A percentile compares a stretch with the other conserved stretches of the same genome.
Conservation (phyloP, 306 rosid species). For the Prunus armeniaca region DNA sequence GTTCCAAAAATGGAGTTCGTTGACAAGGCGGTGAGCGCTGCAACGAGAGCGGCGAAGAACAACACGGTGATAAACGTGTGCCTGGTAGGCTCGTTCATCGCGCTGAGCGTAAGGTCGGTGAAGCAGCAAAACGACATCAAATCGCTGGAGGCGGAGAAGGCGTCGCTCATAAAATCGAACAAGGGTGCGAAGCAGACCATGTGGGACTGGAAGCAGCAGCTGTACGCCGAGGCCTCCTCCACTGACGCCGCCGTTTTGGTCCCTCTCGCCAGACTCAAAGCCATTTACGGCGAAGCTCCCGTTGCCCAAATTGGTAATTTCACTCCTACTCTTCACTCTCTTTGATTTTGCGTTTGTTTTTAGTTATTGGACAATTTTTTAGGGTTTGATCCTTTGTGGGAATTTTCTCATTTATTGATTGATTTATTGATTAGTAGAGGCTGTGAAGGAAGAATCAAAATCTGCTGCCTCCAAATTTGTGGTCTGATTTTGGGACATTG, state of each 20-base stretch:
- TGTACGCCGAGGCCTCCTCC: slow-evolving; percentile 54
- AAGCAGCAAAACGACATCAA: slow-evolving; percentile 60
- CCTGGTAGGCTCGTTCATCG: slow-evolving; percentile 48
- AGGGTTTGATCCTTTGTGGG: not conserved
- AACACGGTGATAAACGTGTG: slow-evolving; percentile 51
- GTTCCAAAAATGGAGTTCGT: slow-evolving; percentile 49
- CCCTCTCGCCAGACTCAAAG: slow-evolving; percentile 60
- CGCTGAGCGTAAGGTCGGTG: slow-evolving; percentile 45
- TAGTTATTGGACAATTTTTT: not conserved
- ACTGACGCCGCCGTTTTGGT: slow-evolving; percentile 39
- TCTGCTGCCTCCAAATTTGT: not conserved
- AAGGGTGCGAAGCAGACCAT: slow-evolving; percentile 60
- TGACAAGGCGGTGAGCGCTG: slow-evolving; percentile 38
- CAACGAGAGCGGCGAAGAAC: slow-evolving; percentile 47
- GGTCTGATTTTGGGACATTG: not conserved
- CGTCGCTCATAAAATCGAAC: slow-evolving; percentile 53
- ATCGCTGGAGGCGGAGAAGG: slow-evolving; percentile 70
- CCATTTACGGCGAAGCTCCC: slow-evolving; percentile 65
- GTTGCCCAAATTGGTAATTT: slow-evolving; percentile 48
- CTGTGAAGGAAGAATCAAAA: not conserved
- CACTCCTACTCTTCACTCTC: slow-evolving; percentile 1
- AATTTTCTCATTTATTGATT: not conserved
- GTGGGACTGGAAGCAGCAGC: slow-evolving; percentile 89
- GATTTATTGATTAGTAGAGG: not conserved
- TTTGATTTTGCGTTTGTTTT: not conserved